phyloP scores from a whole-genome alignment of 2,329 filamentous ascomycete genomes.

The Beauveria sp. region DNA sequence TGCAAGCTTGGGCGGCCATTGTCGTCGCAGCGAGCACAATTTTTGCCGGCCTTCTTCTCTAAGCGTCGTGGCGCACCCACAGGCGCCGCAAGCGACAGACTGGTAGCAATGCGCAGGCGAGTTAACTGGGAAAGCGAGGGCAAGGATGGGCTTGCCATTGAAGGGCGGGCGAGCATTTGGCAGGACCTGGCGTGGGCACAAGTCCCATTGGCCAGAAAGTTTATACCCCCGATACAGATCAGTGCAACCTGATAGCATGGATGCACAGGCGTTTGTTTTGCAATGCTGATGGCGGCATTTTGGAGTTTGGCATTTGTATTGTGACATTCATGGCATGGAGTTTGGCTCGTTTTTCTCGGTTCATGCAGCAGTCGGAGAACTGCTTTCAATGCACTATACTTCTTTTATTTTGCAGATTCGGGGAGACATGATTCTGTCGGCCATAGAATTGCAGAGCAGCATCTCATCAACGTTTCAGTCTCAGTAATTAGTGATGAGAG shows the following conservation, averaged over 20 bases:
- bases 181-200: not conserved
- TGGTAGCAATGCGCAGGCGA: not conserved
- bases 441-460: not conserved
- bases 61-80: not conserved
- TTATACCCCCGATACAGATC: slow-evolving; percentile 4
- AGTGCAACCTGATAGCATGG: not conserved
- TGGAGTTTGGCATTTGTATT: not conserved
- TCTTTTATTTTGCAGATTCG: not conserved
- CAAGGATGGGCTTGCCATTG: not conserved
- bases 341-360: not conserved
- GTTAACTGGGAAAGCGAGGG: not conserved
- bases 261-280: slow-evolving; percentile 3
- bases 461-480: not conserved
- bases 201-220: not conserved
- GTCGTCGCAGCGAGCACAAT: slow-evolving; percentile 4
- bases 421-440: not conserved
- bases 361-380: not conserved
- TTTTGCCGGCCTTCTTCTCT: slow-evolving; percentile 4
- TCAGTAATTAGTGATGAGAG: too few relatives aligned
- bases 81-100: not conserved
- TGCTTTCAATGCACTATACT: not conserved
- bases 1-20: not conserved
- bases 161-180: not conserved
- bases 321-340: not conserved
- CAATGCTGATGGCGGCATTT: not conserved